Conservation (phyloP, 768 basidiomycete genomes). For the Obba rivulosa region DNA sequence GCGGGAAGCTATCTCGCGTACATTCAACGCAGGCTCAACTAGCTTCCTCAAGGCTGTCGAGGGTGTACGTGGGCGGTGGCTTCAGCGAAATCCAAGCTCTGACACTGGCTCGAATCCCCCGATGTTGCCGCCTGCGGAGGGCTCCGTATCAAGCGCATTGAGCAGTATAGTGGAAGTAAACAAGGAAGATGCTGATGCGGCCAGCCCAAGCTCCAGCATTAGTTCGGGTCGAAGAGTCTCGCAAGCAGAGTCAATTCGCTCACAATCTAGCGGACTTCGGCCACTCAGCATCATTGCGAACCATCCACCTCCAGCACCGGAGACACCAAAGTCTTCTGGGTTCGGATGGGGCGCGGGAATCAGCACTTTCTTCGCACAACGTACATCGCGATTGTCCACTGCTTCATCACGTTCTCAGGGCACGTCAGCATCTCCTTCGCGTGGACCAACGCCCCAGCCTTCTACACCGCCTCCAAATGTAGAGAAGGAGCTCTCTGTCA, state of each 20-base stretch:
- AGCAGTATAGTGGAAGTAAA: slow-evolving; percentile 12
- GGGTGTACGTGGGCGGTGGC: slow-evolving; percentile 77
- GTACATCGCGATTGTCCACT: slow-evolving; percentile 32
- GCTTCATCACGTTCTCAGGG: slow-evolving; percentile 2
- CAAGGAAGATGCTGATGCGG: slow-evolving; percentile 8
- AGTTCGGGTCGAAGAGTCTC: slow-evolving; percentile 2
- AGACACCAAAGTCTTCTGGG: slow-evolving; percentile 26
- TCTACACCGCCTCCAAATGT: slow-evolving; percentile 8
- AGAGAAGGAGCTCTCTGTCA: not conserved
- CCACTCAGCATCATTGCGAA: slow-evolving; percentile 24
- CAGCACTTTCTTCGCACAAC: slow-evolving; percentile 42
- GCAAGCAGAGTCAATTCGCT: slow-evolving; percentile 10
- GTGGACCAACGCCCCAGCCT: slow-evolving; percentile 13
- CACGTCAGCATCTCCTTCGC: slow-evolving; percentile 7
- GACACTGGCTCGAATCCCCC: not conserved
- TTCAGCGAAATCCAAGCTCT: slow-evolving; percentile 28
- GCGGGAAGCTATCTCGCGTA: slow-evolving; percentile 80
- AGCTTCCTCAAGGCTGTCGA: slow-evolving; percentile 88
- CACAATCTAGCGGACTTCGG: slow-evolving; percentile 16
- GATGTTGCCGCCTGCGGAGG: not conserved
- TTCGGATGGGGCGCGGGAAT: slow-evolving; percentile 40
- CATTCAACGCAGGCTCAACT: slow-evolving; percentile 66
- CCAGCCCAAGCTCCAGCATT: not conserved
- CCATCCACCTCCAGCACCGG: slow-evolving; percentile 19
- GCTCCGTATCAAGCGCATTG: slow-evolving; percentile 3